Conservation (phyloP, 2,329 filamentous ascomycete species). For the Ascochyta clinopodiicola region DNA sequence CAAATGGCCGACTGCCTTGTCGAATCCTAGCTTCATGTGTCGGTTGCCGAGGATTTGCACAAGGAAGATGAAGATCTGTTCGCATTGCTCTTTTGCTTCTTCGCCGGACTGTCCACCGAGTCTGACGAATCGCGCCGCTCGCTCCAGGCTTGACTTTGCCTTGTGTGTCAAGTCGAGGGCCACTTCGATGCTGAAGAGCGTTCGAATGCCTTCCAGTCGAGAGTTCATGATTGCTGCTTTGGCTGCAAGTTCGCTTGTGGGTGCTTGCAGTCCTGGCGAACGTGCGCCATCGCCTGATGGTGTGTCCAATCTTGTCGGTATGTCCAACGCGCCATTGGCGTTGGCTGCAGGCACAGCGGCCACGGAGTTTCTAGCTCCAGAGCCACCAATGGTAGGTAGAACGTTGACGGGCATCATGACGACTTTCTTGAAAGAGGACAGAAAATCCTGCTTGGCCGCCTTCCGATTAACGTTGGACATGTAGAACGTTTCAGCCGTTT, state of each 20-base stretch:
- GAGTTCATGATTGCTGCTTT: constrained; percentile 98
- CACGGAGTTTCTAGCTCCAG: constrained; percentile 47
- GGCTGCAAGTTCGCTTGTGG: constrained; percentile 89
- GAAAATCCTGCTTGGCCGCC: constrained; percentile 93
- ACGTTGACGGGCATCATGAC: constrained; percentile 99
- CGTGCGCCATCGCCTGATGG: constrained; percentile 50
- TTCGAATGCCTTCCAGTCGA: constrained; percentile 90
- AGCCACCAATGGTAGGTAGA: constrained; percentile 68
- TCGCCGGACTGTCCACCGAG: constrained; percentile 81
- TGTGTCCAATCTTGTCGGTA: constrained; percentile 34
- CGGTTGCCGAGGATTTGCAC: constrained; percentile 83
- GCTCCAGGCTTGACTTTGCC: constrained; percentile 86
- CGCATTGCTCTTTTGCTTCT: constrained; percentile 86
- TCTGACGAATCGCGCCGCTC: constrained; percentile 80
- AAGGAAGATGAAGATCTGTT: constrained; percentile 83
- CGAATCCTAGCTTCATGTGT: constrained; percentile 92
- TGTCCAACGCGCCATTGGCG: constrained; percentile 39
- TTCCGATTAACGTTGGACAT: constrained; percentile 95
- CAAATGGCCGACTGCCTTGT: constrained; percentile 89
- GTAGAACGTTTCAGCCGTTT: constrained; percentile 88
- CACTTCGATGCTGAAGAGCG: constrained; percentile 94
- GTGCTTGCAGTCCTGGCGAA: constrained; percentile 65
- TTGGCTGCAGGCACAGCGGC: constrained; percentile 28
- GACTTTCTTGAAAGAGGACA: constrained; percentile 97
- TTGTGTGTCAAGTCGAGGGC: constrained; percentile 87